Evolutionary conservation across 805 yeast genomes (phyloP), one percentile per base, ranked within the genome.

Genomic region (Yarrowia deformans): DNA sequence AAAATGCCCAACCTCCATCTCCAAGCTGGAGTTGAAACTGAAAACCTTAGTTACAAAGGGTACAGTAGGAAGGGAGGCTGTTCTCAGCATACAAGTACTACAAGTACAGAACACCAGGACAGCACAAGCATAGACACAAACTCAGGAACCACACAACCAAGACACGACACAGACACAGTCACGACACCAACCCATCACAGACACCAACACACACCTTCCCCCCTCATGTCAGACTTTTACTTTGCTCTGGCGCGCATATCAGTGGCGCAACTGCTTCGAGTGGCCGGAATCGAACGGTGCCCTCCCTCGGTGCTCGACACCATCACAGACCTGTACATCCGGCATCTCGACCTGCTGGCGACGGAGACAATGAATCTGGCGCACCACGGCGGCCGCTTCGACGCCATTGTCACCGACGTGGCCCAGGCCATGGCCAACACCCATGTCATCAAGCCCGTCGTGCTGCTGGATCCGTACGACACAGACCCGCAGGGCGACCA

Each of bases 241-340:
- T 84, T 81, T 71, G 78, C 84, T 8, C 75, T 85, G 18, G 77
- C 84, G 40, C 77, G 88, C 46, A 78, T 86, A 55, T 80, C 88
- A 0, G 80, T 84, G 71, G 80, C 85, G 60, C 89, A 86, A 75
- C 82, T 85, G 0, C 82, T 94, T 67, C 87, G 91, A 71, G 87
- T 95, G 0, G 85, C 88, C 39, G 99, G 99, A 0, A 91, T 93
- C 74, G 97, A 91, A 71, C 84, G 87, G 73, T 87, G 93, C 72
- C 83, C 87, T 66, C 90, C 94, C 8, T 81, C 86, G 8, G 85
- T 90, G 0, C 81, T 94, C 10, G 93, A 92, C 74, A 83, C 88
- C 1, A 73, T 93, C n/a, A 88, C 97, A 0, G 97, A 93, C 74
- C 75, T 94, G 1, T 87, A 89, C 75, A 79, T 90, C 18, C 84